Base-by-base conservation (phyloP, 1,139 yeast genomes). In the Nakaseomyces sp. region DNA sequence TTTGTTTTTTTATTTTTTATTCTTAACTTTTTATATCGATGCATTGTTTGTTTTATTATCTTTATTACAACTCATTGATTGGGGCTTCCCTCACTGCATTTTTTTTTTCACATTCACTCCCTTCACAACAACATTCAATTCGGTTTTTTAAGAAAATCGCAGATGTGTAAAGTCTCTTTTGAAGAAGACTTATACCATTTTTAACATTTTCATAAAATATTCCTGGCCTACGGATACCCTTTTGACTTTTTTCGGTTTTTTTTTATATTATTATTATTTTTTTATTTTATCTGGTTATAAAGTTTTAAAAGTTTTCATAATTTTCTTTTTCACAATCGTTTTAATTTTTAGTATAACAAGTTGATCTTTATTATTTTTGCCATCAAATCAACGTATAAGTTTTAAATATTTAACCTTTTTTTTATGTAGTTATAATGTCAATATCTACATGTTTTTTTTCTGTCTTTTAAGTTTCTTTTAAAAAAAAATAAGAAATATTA, bases 211-310 rank as follows among this genome's bases (percentile, higher is more conserved):
- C 9, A 22, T 22, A 4, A 20, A 10, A 2, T 35, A 20, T 20
- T 17, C 38, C 35, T 6, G 33, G 19, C 33, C 5, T 12, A 30
- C 13, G 2, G 33, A 30, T 30, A 30, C 33, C 33, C 33, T 13
- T 8, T 10, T n/a, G n/a, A n/a, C n/a, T n/a, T 16, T 6, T 16
- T 15, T 8, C 13, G 33, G 10, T 30, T 30, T 8, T 30, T 30
- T 8, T 30, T 30, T 15, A 16, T 13, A 9, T 6, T 30, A n/a
- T 18, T 28, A 18, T 38, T 28, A 7, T 22, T 22, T 28, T 38
- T 18, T 9, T 30, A 15, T 30, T 30, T 30, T 30, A 30, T 30
- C 33, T 30, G 33, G 33, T 30, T 30, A 30, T 30, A 30, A 30
- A 30, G 33, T 30, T 30, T 15, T 26, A 26, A 9, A n/a, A 22